A percentile compares a stretch with the other conserved stretches of the same genome.
Conservation (phyloP, 495 filamentous ascomycete genomes). For the Rostrohypoxylon terebratum region DNA sequence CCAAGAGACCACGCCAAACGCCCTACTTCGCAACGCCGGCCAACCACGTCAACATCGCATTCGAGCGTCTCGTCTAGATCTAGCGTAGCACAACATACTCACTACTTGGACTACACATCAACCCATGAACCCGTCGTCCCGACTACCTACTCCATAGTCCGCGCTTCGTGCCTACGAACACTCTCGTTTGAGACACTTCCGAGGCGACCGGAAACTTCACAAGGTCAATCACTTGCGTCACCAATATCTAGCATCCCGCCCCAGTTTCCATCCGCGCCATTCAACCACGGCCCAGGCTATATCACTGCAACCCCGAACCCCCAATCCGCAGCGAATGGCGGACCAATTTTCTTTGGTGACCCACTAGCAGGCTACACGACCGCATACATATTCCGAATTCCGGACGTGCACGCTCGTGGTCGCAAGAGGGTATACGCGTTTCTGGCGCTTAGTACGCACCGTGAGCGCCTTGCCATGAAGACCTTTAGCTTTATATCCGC, state of each 20-base stretch:
- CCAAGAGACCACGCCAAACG: slow-evolving; percentile 24
- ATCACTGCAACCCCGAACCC: slow-evolving; percentile 52
- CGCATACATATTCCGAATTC: slow-evolving; percentile 90
- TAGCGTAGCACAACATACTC: slow-evolving; percentile 74
- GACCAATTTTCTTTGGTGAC: slow-evolving; percentile 90
- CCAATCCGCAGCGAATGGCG: slow-evolving; percentile 62
- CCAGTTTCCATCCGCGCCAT: slow-evolving; percentile 51
- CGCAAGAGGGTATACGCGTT: slow-evolving; percentile 88
- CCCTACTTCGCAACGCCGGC: slow-evolving; percentile 36
- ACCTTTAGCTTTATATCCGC: slow-evolving; percentile 78
- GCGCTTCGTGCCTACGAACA: slow-evolving; percentile 86
- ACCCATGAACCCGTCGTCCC: slow-evolving; percentile 82
- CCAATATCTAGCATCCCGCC: slow-evolving; percentile 32
- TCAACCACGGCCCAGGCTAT: slow-evolving; percentile 45
- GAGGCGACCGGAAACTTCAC: slow-evolving; percentile 62
- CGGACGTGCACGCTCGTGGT: slow-evolving; percentile 88
- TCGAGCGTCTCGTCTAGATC: slow-evolving; percentile 59
- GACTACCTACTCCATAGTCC: slow-evolving; percentile 82
- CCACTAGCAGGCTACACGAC: slow-evolving; percentile 86
- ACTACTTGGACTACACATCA: slow-evolving; percentile 87
- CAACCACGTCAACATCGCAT: slow-evolving; percentile 53
- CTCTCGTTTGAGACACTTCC: slow-evolving; percentile 88
- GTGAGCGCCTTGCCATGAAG: slow-evolving; percentile 78
- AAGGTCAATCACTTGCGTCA: slow-evolving; percentile 30
- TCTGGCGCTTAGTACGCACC: slow-evolving; percentile 79